Evolutionary conservation across 106 monocot genomes (phyloP).

Genomic region (Dendrobium chrysotoxum): DNA sequence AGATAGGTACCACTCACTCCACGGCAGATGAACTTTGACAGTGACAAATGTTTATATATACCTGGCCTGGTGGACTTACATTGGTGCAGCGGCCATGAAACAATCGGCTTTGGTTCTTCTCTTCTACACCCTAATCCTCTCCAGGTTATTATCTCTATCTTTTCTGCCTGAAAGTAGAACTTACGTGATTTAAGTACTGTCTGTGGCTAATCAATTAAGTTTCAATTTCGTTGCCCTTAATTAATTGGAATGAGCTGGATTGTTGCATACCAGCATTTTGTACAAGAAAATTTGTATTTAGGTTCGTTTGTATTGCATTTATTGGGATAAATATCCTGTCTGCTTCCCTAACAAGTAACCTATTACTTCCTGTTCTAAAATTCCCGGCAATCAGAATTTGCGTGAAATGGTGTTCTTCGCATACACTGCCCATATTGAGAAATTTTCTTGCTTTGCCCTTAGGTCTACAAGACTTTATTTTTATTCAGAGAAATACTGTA

Average conservation of each 20-base stretch:
- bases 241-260: background rate
- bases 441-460: too few species aligned
- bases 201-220: background rate
- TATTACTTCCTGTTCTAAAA: too few species aligned
- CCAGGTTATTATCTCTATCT: conserved; percentile 4
- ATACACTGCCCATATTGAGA: too few species aligned
- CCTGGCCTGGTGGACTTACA: background rate
- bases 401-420: background rate
- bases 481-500: too few species aligned
- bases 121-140: conserved; percentile 7
- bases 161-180: background rate
- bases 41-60: too few species aligned
- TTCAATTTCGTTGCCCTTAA: background rate
- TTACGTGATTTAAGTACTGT: background rate
- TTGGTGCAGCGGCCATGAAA: conserved; percentile 3
- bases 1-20: too few species aligned
- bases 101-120: conserved; percentile 1
- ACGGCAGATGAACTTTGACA: too few species aligned
- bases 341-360: background rate
- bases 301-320: background rate
- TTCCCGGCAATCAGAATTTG: background rate
- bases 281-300: background rate
- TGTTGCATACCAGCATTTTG: background rate
- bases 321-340: background rate
- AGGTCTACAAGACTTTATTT: too few species aligned